Evolutionary conservation across 1,284 basidiomycete genomes (phyloP), one percentile per base, ranked within the genome.

Genomic region (Naganishia sp.): DNA sequence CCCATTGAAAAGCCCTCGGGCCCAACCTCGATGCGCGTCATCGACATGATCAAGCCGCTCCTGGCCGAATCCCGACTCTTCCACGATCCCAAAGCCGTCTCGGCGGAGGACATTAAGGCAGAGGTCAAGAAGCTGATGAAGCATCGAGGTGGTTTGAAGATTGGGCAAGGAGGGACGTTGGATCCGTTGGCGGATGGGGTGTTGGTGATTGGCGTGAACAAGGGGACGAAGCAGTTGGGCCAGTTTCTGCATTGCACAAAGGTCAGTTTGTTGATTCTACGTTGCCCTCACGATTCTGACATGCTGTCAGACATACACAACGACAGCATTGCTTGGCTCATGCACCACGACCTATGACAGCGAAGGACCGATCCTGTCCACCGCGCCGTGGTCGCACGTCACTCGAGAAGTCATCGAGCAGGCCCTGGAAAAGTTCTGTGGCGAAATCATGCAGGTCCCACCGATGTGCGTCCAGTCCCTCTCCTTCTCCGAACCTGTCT

Each of bases 341-440:
- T 88, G 95, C 75, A 99, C 96, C 3, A 94, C 97, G 72, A 88
- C 90, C 1, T 98, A 96, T 79, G 96, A 99, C 77, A 88, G 88
- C 69, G 87, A 96, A 73, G 93, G 93, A 33, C 84, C 87, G 21
- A 83, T 87, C 63, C 85, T 94, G 63, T 84, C 88, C 63, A 82
- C 86, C 59, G 88, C 90, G 31, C 86, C 89, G 10, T 95, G 90
- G 88, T 83, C 85, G 59, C 90, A 94, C 76, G 85, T 99, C 65
- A 94, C 92, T 1, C 84, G 83, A 63, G 88, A 90, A 68, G 81
- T 85, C 63, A 84, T 98, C 52, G 87, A 92, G 75, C 79, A 81
- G 13, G 85, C 85, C 1, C 83, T 99, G 45, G 82, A 84, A n/a
- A 80, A 83, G 68, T 98, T 99, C 77, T 83, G 87, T 72, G 96